Evolutionary conservation across 73 alveolate genomes (phyloP), one percentile per base, ranked within the genome.

Genomic region (Symbiodinium pilosum): DNA sequence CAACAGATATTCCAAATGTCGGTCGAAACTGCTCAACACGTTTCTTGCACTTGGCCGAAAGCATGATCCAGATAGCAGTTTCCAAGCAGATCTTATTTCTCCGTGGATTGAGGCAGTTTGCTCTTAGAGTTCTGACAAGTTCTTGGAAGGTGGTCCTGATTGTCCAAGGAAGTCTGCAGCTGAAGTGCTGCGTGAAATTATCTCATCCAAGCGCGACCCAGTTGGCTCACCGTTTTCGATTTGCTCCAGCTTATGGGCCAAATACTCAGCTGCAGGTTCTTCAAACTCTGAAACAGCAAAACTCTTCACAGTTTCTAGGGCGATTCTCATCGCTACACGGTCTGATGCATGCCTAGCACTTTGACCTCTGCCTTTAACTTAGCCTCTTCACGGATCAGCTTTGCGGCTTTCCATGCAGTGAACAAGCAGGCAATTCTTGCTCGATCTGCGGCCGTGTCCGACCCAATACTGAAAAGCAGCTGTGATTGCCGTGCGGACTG

Each of bases 121-220:
- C 86, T 44, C 87, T 81, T 81, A 32, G 87, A 36, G 36, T 38
- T 81, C 87, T 81, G 87, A 5, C 54, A 32, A 32, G 36, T 81
- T 32, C 36, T 36, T 5, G 38, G 51, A 6, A 81, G 11, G 38
- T 34, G 39, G 38, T 59, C 87, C 12, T 32, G 38, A 38, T 24
- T 7, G 32, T 81, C 87, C 87, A 81, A 81, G 11, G n/a, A 2
- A 7, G 87, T 41, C 47, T 41, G 47, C 21, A 18, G 38, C 11
- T 81, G 20, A 7, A 32, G 34, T 38, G 41, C 4, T 21, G 30
- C 59, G 54, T 6, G 87, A 81, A 4, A n/a, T 28, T 20, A 81
- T 36, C 54, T 81, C 59, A 39, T 81, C 87, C 87, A 81, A 24
- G 16, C 4, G 9, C 20, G 59, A 3, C 38, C 59, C 87, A 34